Conservation (phyloP, 176 grass and related monocot species). For the Triticum urartu region DNA sequence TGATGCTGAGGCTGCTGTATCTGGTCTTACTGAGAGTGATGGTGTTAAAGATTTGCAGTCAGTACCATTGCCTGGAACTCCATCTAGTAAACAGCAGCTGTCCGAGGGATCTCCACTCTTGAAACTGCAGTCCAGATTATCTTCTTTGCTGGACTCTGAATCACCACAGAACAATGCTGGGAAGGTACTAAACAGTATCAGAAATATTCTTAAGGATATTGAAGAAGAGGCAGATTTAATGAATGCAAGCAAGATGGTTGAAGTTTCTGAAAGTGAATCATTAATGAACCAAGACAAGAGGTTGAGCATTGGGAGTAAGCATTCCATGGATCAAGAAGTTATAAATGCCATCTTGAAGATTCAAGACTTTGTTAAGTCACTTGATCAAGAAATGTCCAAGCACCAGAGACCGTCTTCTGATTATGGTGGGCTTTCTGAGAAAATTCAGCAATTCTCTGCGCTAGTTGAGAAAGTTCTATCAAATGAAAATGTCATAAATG, state of each 20-base stretch:
- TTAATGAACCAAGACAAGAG: slow-evolving; percentile 36
- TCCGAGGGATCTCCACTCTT: slow-evolving; percentile 41
- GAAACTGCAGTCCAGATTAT: slow-evolving; percentile 80
- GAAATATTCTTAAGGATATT: slow-evolving; percentile 79
- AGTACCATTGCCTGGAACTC: slow-evolving; percentile 33
- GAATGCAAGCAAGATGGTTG: slow-evolving; percentile 37
- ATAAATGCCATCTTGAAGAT: slow-evolving; percentile 71
- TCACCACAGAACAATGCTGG: slow-evolving; percentile 47
- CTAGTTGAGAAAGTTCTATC: slow-evolving; percentile 64
- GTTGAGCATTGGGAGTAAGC: slow-evolving; percentile 36
- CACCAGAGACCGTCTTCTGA: slow-evolving; percentile 57
- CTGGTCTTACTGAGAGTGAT: slow-evolving; percentile 38
- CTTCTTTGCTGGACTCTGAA: slow-evolving; percentile 70
- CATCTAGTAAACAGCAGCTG: slow-evolving; percentile 44
- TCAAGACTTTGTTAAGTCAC: slow-evolving; percentile 75
- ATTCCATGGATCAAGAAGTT: slow-evolving; percentile 56
- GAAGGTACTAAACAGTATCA: slow-evolving; percentile 66
- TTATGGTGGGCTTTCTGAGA: slow-evolving; percentile 52
- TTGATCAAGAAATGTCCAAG: slow-evolving; percentile 66
- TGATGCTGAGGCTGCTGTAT: slow-evolving; percentile 46
- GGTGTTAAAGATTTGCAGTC: slow-evolving; percentile 45
- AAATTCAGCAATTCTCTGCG: slow-evolving; percentile 67
- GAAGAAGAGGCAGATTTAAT: slow-evolving; percentile 63
- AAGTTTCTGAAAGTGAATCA: slow-evolving; percentile 29
- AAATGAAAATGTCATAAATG: slow-evolving; percentile 50